Percentiles rank a stretch among this genome's conserved stretches.
These are phyloP conservation scores for Pichia manshurica DNA, from an alignment of 805 yeast species.

Conservation along the genomic window DNA sequence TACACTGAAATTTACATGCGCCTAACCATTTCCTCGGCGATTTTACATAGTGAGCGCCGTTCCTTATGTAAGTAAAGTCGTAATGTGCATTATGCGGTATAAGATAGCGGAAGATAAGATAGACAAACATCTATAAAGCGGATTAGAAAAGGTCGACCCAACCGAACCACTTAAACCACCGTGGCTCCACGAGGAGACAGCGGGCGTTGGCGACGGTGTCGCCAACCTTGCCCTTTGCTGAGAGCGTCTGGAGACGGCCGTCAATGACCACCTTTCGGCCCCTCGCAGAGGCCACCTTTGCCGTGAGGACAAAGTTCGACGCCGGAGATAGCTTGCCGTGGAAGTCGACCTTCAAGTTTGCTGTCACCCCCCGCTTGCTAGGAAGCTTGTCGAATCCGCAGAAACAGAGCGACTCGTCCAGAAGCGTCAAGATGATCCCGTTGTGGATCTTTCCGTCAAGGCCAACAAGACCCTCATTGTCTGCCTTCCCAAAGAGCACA, in stretches of 20 bases:
- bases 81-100: too few species aligned
- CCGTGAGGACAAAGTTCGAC: conserved; percentile 59
- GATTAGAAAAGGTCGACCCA: conserved; percentile 36
- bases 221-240: conserved; percentile 4
- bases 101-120: too few species aligned
- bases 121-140: too few species aligned
- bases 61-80: too few species aligned
- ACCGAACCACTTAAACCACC: conserved; percentile 70
- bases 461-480: conserved; percentile 51
- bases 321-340: conserved; percentile 53
- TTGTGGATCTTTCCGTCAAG: conserved; percentile 72
- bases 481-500: conserved; percentile 66
- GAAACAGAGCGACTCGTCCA: conserved; percentile 80
- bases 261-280: conserved; percentile 81
- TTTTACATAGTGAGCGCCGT: too few species aligned
- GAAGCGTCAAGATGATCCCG: conserved; percentile 69
- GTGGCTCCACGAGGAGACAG: conserved; percentile 79
- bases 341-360: conserved; percentile 62
- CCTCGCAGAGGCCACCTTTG: conserved; percentile 55
- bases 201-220: conserved; percentile 46
- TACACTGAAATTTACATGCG: too few species aligned
- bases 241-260: conserved; percentile 37
- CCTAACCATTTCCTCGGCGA: too few species aligned
- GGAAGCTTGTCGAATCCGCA: conserved; percentile 85
- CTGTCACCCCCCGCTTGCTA: conserved; percentile 83